Evolutionary conservation across 129 eudicot genomes (phyloP), one percentile per base, ranked within the genome.

Genomic region (Lactuca sativa): DNA sequence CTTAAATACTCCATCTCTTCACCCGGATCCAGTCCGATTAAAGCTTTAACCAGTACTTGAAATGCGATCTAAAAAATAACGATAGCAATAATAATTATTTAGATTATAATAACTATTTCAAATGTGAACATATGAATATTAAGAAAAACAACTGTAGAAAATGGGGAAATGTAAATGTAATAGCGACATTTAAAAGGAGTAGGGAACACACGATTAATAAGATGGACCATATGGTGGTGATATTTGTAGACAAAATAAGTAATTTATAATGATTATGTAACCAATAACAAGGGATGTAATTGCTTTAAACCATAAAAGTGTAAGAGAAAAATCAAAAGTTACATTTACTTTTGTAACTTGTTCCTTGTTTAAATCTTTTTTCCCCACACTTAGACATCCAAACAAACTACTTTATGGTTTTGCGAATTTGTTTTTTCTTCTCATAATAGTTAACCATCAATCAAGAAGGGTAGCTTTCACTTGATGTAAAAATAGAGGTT

Each of bases 1-100:
- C 78, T 89, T 36, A 93, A 59, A 14, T 77, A 85, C 68, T 93
- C 90, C 97, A 93, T 85, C 59, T 93, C 92, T 54, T 83, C 79
- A 18, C 96, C 92, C 5, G 86, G 84, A 58, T 90, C 95, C 83
- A 93, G 64, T 47, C 96, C 86, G 36, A 93, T 89, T 71, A 93
- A 64, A 55, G 95, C 90, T 77, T 86, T 89, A 62, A 82, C 95
- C 7, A 93, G 82, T 32, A 90, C 97, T 82, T 87, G 95, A 85
- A 93, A 93, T 14, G 98, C 92, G 64, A 93, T 89, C 98, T 93
- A 83, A 63, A 73, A 51, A 54, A 32, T 15, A 9, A 63, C 25
- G 54, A 18, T 47, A 10, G 33, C 9, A 16, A 56, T 61, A 61
- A 48, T 64, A 31, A 36, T 57, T 61, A 51, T 7, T 56, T 5